Conservation (phyloP, 306 rosid species). For the Cyclanthera cordifolia region DNA sequence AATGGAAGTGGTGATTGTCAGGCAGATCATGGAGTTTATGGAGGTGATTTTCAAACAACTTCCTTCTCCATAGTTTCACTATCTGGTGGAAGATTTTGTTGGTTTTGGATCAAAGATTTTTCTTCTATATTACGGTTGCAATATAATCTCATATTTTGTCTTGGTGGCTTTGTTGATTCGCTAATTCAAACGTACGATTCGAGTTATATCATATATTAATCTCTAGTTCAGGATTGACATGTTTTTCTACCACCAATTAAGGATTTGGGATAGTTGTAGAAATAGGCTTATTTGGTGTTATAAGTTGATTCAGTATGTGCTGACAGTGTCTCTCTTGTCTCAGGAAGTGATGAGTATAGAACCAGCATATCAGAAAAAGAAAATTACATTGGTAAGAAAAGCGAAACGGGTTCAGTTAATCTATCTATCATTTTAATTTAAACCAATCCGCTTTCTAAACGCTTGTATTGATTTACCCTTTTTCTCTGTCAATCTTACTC, state of each 20-base stretch:
- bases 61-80: not conserved
- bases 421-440: not conserved
- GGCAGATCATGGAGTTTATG: constrained; percentile 48
- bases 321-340: constrained; percentile 11
- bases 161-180: not conserved
- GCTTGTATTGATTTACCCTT: not conserved
- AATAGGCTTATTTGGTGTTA: not conserved
- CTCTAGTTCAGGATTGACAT: constrained; percentile 7
- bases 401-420: constrained; percentile 54
- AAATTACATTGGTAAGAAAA: constrained; percentile 61
- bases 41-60: constrained; percentile 36
- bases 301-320: not conserved
- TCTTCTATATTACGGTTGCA: not conserved
- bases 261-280: not conserved
- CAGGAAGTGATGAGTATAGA: constrained; percentile 67
- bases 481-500: constrained; percentile 17
- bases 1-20: constrained; percentile 54
- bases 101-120: not conserved
- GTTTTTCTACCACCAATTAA: not conserved
- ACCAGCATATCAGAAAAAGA: constrained; percentile 78
- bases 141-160: not conserved
- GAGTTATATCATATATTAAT: not conserved
- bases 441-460: not conserved
- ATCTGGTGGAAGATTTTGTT: not conserved
- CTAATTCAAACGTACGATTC: not conserved